Conservation (phyloP, 768 basidiomycete genomes). For the Leccinellum rugosiceps region DNA sequence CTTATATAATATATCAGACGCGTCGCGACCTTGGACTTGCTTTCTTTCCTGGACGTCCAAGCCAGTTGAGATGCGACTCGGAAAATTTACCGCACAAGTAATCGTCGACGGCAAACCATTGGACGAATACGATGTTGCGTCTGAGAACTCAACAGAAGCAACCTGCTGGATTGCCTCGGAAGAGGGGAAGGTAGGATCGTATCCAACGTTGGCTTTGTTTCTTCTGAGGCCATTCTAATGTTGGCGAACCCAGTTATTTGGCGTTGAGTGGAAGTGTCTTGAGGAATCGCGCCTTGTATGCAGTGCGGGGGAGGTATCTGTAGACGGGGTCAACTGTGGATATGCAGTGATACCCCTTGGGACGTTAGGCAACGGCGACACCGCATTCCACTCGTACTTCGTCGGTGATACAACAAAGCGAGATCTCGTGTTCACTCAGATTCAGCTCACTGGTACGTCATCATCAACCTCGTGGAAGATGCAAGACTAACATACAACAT, state of each 20-base stretch:
- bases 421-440: constrained; percentile 15
- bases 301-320: not conserved
- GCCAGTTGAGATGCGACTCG: not conserved
- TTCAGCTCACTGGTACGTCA: constrained; percentile 11
- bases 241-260: constrained; percentile 7
- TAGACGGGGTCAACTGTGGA: constrained; percentile 9
- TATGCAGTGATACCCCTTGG: accelerated
- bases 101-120: not conserved
- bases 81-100: not conserved
- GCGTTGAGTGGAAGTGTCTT: constrained; percentile 13
- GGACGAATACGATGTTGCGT: not conserved
- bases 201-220: too few species aligned
- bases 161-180: not conserved
- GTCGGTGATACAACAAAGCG: not conserved
- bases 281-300: not conserved
- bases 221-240: not conserved
- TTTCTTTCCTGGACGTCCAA: not conserved
- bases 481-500: not conserved
- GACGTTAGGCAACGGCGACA: not conserved
- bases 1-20: too few species aligned
- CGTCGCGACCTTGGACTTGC: not conserved
- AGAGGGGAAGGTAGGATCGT: not conserved
- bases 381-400: not conserved
- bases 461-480: not conserved
- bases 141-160: not conserved